A percentile compares a stretch with the other conserved stretches of the same genome.
phyloP scores from a whole-genome alignment of 352 stramenopile genomes.

The Pythium apleroticum region DNA sequence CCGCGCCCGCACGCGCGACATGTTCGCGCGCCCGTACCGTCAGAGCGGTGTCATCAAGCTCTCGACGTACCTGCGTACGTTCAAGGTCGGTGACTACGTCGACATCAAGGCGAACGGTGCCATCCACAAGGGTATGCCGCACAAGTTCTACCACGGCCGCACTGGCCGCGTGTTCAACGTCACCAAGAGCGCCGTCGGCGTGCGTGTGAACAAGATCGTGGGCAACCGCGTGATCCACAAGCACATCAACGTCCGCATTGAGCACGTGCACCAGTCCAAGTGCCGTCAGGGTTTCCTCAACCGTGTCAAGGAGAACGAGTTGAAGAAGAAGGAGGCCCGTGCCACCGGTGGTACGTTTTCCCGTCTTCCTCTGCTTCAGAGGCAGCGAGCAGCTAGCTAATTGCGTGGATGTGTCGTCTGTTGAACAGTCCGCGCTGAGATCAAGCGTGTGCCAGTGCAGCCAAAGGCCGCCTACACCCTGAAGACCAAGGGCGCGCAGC shows the following conservation, averaged over 20 bases:
- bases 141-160: slow-evolving; percentile 99
- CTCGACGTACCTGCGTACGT: slow-evolving; percentile 97
- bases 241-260: slow-evolving; percentile 99
- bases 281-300: slow-evolving; percentile 98
- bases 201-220: slow-evolving; percentile 99
- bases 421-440: slow-evolving; percentile 74
- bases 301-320: slow-evolving; percentile 98
- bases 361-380: slow-evolving; percentile 1
- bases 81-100: slow-evolving; percentile 99
- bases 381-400: neutral
- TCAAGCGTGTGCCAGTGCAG: slow-evolving; percentile 95
- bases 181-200: slow-evolving; percentile 97
- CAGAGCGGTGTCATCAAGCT: slow-evolving; percentile 96
- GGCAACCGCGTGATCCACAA: slow-evolving; percentile 99
- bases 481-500: slow-evolving; percentile 82
- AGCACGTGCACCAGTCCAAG: slow-evolving; percentile 99
- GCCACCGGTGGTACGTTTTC: slow-evolving; percentile 75
- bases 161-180: slow-evolving; percentile 99
- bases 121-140: slow-evolving; percentile 99
- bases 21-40: slow-evolving; percentile 99
- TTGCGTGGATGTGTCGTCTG: neutral
- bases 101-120: slow-evolving; percentile 99
- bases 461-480: slow-evolving; percentile 97
- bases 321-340: slow-evolving; percentile 95
- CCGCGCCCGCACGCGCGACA: slow-evolving; percentile 98